Evolutionary conservation across 2,329 filamentous ascomycete genomes (phyloP).

Genomic region (Alternaria sp.): DNA sequence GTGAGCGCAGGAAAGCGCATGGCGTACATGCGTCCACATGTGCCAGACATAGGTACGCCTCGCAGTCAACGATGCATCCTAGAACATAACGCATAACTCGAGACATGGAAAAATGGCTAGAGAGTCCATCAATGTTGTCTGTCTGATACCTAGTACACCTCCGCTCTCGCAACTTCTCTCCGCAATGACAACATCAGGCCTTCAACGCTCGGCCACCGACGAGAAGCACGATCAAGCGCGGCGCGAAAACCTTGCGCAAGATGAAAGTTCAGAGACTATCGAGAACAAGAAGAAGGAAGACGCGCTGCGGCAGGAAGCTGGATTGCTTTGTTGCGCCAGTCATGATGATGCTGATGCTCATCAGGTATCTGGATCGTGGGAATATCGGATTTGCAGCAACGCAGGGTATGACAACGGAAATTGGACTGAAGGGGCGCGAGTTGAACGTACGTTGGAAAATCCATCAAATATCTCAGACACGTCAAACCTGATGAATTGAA

Average conservation of each 20-base stretch:
- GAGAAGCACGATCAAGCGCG: constrained; percentile 30
- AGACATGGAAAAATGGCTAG: not conserved
- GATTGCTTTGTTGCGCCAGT: constrained; percentile 48
- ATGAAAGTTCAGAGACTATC: constrained; percentile 26
- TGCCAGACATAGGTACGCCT: not conserved
- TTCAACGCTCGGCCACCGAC: constrained; percentile 6
- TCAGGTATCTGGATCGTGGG: constrained; percentile 47
- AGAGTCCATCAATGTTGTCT: not conserved
- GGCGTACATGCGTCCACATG: constrained; percentile 5
- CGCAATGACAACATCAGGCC: not conserved
- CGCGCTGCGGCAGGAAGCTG: constrained; percentile 42
- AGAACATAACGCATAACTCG: not conserved
- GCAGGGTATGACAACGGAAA: constrained; percentile 45
- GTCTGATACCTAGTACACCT: not conserved
- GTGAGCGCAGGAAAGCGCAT: not conserved
- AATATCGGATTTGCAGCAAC: constrained; percentile 51
- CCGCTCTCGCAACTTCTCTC: not conserved
- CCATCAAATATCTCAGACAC: too few relatives aligned
- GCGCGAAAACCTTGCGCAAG: constrained; percentile 32
- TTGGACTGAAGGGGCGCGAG: constrained; percentile 36
- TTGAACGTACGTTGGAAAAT: constrained; percentile 34
- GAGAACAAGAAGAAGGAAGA: constrained; percentile 38
- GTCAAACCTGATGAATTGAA: not conserved
- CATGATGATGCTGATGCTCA: constrained; percentile 50
- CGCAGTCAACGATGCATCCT: not conserved